Evolutionary conservation across 2,329 filamentous ascomycete genomes (phyloP).

Genomic region (Taxawa tesnikishii): DNA sequence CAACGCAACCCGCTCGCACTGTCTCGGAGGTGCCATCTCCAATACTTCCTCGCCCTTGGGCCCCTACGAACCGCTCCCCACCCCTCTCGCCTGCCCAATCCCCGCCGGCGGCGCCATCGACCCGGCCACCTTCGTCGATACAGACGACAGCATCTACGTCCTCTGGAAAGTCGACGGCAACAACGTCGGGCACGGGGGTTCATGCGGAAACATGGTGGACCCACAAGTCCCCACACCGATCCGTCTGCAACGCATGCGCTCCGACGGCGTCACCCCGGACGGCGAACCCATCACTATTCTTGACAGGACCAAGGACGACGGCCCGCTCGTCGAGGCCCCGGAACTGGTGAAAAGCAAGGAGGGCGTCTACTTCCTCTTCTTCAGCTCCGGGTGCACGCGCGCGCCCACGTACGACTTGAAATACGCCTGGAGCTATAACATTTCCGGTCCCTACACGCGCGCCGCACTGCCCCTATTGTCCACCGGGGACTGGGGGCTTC

Average conservation of each 20-base stretch:
- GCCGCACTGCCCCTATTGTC: conserved; percentile 13
- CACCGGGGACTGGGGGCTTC: conserved; percentile 17
- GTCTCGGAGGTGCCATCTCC: conserved; percentile 21
- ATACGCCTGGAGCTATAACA: conserved; percentile 16
- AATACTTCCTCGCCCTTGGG: conserved; percentile 12
- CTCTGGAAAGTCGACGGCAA: conserved; percentile 24
- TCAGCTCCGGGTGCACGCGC: conserved; percentile 21
- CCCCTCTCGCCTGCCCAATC: conserved; percentile 15
- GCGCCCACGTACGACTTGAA: conserved; percentile 17
- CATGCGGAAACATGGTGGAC: conserved; percentile 17
- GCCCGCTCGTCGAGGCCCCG: conserved; percentile 23
- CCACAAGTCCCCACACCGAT: conserved; percentile 18
- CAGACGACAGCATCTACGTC: conserved; percentile 16
- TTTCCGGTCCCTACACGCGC: conserved; percentile 19
- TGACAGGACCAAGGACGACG: conserved; percentile 16
- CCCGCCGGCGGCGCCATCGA: conserved; percentile 21
- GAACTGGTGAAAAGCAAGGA: conserved; percentile 14
- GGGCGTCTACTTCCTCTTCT: conserved; percentile 24
- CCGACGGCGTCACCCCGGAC: conserved; percentile 15
- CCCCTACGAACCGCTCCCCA: conserved; percentile 15
- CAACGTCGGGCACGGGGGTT: conserved; percentile 17
- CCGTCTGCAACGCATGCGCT: conserved; percentile 19
- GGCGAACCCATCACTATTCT: conserved; percentile 14
- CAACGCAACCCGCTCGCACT: conserved; percentile 11
- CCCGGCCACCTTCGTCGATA: conserved; percentile 16